Percentiles rank a stretch among this genome's conserved stretches.
Conservation (phyloP, 495 filamentous ascomycete genomes). For the Penicillium nucicola region DNA sequence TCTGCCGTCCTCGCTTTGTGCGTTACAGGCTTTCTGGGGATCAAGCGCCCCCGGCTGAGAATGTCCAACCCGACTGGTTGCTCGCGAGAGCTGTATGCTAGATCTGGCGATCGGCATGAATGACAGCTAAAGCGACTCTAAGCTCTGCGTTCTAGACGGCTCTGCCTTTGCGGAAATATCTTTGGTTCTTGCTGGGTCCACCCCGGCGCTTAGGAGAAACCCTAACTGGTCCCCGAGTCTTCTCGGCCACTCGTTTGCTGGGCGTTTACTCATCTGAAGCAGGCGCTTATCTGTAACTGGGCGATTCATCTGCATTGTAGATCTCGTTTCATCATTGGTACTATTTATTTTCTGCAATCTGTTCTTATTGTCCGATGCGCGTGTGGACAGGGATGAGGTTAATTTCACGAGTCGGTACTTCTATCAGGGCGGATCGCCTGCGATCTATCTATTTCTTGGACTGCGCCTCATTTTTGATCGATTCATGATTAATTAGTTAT, state of each 20-base stretch:
- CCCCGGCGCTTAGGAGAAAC: constrained; percentile 28
- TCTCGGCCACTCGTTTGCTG: constrained; percentile 29
- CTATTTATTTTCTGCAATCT: not conserved
- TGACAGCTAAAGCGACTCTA: constrained; percentile 2
- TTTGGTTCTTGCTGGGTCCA: constrained; percentile 14
- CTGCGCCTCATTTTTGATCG: not conserved
- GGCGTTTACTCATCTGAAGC: constrained; percentile 25
- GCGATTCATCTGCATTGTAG: constrained; percentile 4
- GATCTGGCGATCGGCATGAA: constrained; percentile 1
- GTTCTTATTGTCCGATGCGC: constrained; percentile 1
- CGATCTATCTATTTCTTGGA: constrained; percentile 1
- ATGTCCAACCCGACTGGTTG: not conserved
- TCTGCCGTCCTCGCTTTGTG: constrained; percentile 3
- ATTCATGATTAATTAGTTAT: not conserved
- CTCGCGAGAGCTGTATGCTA: not conserved
- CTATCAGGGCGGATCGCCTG: not conserved
- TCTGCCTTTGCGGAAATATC: not conserved
- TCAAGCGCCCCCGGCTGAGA: constrained; percentile 6
- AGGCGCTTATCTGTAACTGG: constrained; percentile 11
- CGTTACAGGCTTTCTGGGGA: constrained; percentile 7
- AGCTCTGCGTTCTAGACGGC: not conserved
- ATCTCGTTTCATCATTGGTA: constrained; percentile 20
- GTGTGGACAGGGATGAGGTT: not conserved
- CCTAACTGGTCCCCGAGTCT: constrained; percentile 14
- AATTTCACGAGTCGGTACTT: not conserved